A percentile compares a stretch with the other conserved stretches of the same genome.
Conservation (phyloP, 176 grass and related monocot species). For the Oryza australiensis region DNA sequence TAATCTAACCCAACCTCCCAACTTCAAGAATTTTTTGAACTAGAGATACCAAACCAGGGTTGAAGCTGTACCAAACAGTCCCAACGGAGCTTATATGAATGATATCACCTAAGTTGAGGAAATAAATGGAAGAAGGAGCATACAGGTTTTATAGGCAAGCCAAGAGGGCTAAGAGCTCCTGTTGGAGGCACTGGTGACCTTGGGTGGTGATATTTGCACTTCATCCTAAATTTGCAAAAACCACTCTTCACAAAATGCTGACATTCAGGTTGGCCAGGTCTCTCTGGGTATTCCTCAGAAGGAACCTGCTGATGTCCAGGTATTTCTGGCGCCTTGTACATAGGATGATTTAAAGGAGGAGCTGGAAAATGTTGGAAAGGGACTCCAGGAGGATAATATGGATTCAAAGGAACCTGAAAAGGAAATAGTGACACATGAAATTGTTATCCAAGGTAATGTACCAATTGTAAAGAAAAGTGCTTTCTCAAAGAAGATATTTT, state of each 20-base stretch:
- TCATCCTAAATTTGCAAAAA: slow-evolving; percentile 72
- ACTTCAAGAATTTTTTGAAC: too few species aligned
- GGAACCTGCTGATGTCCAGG: slow-evolving; percentile 46
- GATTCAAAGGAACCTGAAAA: slow-evolving; percentile 67
- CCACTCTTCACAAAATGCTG: slow-evolving; percentile 84
- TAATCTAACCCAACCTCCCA: too few species aligned
- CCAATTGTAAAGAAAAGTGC: background rate
- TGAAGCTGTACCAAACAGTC: too few species aligned
- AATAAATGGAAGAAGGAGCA: slow-evolving; percentile 30
- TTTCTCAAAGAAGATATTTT: background rate
- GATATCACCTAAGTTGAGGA: background rate
- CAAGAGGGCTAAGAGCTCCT: slow-evolving; percentile 64
- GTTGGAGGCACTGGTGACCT: slow-evolving; percentile 37
- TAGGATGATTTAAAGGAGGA: slow-evolving; percentile 49
- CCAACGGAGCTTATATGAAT: background rate
- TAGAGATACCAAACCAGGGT: too few species aligned
- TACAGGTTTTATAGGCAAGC: slow-evolving; percentile 85
- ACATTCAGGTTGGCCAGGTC: slow-evolving; percentile 82
- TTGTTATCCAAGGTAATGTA: slow-evolving; percentile 12
- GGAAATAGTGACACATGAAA: slow-evolving; percentile 28
- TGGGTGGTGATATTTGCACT: slow-evolving; percentile 88
- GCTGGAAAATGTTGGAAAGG: slow-evolving; percentile 63
- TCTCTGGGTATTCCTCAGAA: slow-evolving; percentile 77
- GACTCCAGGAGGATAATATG: slow-evolving; percentile 51
- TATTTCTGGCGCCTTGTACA: slow-evolving; percentile 46